Conservation (phyloP, 2,329 filamentous ascomycete species). For the Pseudogymnoascus sp. region DNA sequence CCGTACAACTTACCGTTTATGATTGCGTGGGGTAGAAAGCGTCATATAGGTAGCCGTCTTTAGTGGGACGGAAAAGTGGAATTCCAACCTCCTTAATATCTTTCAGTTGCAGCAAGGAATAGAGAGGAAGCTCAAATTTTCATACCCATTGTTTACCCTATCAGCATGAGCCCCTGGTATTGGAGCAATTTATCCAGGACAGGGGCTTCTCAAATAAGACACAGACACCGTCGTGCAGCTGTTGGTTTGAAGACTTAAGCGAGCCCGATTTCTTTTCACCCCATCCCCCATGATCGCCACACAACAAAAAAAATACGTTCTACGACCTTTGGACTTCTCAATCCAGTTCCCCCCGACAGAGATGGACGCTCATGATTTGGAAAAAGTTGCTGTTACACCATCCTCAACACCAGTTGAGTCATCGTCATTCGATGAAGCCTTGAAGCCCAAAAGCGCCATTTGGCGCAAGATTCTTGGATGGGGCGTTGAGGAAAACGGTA, state of each 20-base stretch:
- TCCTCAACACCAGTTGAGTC: not conserved
- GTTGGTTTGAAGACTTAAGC: not conserved
- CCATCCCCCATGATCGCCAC: not conserved
- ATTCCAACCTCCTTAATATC: not conserved
- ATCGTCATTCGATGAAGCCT: not conserved
- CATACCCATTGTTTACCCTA: not conserved
- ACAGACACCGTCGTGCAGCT: not conserved
- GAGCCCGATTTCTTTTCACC: not conserved
- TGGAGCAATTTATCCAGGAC: not conserved
- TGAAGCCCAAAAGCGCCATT: not conserved
- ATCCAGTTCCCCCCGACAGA: not conserved
- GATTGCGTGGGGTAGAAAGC: not conserved
- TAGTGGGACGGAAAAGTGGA: not conserved
- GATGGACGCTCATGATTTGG: not conserved
- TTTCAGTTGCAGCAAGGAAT: not conserved
- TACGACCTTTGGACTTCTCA: not conserved
- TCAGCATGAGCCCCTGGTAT: not conserved
- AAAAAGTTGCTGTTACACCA: not conserved
- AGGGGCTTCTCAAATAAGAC: not conserved
- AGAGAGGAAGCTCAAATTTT: not conserved
- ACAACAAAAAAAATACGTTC: not conserved
- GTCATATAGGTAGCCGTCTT: not conserved
- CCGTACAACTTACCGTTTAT: not conserved
- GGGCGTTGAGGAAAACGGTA: conserved; percentile 45
- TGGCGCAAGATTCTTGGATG: conserved; percentile 12